Evolutionary conservation across 148 eudicot genomes (phyloP).

Genomic region (Fagopyrum homotropicum): DNA sequence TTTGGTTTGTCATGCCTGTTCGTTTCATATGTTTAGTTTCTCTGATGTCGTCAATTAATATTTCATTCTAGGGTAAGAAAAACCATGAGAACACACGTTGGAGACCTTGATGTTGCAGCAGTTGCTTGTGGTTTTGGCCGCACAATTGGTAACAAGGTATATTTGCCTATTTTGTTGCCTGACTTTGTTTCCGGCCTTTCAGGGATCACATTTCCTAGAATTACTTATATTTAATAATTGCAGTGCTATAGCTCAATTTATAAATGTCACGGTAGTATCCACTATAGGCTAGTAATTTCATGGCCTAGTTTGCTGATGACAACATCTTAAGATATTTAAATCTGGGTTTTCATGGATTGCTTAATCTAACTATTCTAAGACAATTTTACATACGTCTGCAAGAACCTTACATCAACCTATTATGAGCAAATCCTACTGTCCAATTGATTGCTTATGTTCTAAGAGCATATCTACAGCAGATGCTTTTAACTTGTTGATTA

Average conservation of each 20-base stretch:
- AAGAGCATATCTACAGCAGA: not conserved
- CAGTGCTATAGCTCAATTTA: not conserved
- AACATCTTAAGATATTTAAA: not conserved
- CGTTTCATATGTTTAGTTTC: not conserved
- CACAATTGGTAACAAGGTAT: constrained; percentile 95
- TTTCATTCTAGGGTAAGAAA: constrained; percentile 72
- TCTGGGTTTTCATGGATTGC: not conserved
- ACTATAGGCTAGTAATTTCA: not conserved
- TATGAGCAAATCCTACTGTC: not conserved
- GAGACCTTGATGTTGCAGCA: constrained; percentile 93
- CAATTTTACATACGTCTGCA: not conserved
- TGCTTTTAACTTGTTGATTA: not conserved
- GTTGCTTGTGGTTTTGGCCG: constrained; percentile 99
- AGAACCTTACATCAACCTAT: not conserved
- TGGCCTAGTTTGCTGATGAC: not conserved
- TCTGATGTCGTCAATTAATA: not conserved
- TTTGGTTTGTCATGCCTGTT: not conserved
- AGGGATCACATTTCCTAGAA: not conserved
- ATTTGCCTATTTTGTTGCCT: not conserved
- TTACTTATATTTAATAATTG: not conserved
- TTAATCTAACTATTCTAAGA: not conserved
- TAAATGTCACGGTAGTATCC: not conserved
- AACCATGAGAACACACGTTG: constrained; percentile 67
- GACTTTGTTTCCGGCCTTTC: not conserved
- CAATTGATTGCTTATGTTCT: not conserved